phyloP scores from a whole-genome alignment of 495 filamentous ascomycete species.

The Aspergillus kassunensis region DNA sequence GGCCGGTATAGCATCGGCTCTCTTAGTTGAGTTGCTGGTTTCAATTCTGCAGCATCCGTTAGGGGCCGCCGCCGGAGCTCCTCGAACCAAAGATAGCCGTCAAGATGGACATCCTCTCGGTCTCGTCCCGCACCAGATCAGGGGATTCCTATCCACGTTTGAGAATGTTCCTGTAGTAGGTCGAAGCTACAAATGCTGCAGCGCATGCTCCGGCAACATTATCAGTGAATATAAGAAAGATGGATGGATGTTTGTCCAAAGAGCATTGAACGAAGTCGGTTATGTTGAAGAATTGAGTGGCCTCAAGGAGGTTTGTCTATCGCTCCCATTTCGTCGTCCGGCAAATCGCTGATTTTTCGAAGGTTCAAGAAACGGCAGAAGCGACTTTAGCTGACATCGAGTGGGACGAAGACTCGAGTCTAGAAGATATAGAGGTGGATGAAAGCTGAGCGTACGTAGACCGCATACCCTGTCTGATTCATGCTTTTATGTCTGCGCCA shows the following conservation, averaged over 20 bases:
- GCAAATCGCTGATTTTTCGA: slow-evolving; percentile 21
- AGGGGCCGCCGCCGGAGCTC: slow-evolving; percentile 56
- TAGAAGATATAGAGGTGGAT: slow-evolving; percentile 36
- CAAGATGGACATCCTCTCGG: slow-evolving; percentile 75
- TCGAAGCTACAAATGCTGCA: slow-evolving; percentile 82
- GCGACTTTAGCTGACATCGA: slow-evolving; percentile 57
- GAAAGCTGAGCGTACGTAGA: background rate
- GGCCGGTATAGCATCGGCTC: slow-evolving; percentile 84
- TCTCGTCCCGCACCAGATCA: slow-evolving; percentile 85
- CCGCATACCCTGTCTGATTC: background rate
- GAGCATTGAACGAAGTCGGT: slow-evolving; percentile 74
- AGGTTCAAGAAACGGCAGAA: slow-evolving; percentile 75
- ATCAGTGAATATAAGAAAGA: slow-evolving; percentile 64
- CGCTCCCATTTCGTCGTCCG: background rate
- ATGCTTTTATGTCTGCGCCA: background rate
- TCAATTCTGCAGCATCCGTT: slow-evolving; percentile 83
- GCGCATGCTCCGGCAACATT: slow-evolving; percentile 80
- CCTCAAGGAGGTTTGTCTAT: slow-evolving; percentile 67
- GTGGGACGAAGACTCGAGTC: slow-evolving; percentile 56
- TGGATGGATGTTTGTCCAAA: slow-evolving; percentile 87
- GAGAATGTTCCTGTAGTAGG: slow-evolving; percentile 80
- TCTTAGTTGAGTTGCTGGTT: slow-evolving; percentile 86
- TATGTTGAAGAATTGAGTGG: slow-evolving; percentile 91
- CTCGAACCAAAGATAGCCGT: slow-evolving; percentile 49
- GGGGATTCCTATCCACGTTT: slow-evolving; percentile 84